A percentile compares a stretch with the other conserved stretches of the same genome.
These are phyloP conservation scores for Coemansia sp. DNA, from an alignment of 192 early-diverging fungal genomes.

Conservation along the genomic window DNA sequence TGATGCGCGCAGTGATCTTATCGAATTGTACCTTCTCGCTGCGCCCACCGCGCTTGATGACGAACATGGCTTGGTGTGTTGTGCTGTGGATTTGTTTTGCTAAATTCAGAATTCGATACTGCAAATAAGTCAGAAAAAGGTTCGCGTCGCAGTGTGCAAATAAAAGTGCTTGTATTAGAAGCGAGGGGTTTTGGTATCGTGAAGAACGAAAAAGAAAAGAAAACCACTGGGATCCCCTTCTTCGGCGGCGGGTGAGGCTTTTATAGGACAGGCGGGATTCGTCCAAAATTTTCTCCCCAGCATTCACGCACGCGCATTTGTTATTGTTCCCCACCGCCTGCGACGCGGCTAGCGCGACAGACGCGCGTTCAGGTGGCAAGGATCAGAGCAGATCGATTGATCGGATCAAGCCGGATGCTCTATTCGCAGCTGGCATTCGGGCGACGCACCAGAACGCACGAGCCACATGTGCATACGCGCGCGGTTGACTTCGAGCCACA, in stretches of 20 bases:
- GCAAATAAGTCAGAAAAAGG: background rate
- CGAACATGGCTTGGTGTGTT: conserved; percentile 28
- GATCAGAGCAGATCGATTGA: background rate
- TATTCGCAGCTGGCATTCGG: conserved; percentile 31
- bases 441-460: conserved; percentile 40
- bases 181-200: background rate
- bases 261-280: background rate
- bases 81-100: background rate
- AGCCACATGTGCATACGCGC: conserved; percentile 52
- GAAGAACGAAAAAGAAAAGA: background rate
- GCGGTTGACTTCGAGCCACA: conserved; percentile 52
- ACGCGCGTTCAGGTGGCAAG: background rate
- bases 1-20: conserved; percentile 90
- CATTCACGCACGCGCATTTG: conserved; percentile 1
- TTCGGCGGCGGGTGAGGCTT: background rate
- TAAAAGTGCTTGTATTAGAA: background rate
- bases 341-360: background rate
- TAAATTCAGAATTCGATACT: background rate
- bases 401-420: background rate
- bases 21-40: conserved; percentile 95
- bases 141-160: background rate
- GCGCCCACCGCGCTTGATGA: conserved; percentile 69
- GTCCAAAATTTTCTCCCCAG: background rate
- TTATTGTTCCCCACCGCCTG: background rate
- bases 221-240: background rate